Evolutionary conservation across 1,284 basidiomycete species (phyloP).

Genomic region (Phenoliferia sp.): DNA sequence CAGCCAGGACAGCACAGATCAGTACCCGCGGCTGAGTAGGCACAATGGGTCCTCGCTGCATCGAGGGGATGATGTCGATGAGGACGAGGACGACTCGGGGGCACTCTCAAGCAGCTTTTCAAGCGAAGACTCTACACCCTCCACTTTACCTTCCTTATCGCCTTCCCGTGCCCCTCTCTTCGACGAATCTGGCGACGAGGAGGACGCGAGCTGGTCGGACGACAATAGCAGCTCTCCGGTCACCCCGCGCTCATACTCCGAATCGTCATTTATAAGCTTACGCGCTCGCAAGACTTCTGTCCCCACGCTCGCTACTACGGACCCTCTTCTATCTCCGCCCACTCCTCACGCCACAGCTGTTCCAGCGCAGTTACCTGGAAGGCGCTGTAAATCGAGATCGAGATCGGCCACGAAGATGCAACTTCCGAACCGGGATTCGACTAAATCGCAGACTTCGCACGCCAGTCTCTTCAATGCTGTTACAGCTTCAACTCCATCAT

Average conservation of each 20-base stretch:
- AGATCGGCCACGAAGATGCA: not conserved
- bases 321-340: constrained; percentile 22
- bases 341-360: not conserved
- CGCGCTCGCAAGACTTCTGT: constrained; percentile 9
- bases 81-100: no score
- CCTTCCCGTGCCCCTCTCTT: constrained; percentile 13
- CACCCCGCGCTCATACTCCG: not conserved
- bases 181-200: constrained; percentile 19
- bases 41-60: no score
- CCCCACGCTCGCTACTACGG: constrained; percentile 11
- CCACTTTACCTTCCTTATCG: not conserved
- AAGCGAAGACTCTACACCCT: not conserved
- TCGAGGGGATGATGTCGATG: no score
- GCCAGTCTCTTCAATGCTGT: not conserved
- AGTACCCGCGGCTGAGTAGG: no score
- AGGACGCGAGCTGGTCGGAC: not conserved
- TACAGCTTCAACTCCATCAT: not conserved
- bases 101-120: no score
- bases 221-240: not conserved
- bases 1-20: no score
- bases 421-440: not conserved
- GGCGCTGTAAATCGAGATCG: not conserved
- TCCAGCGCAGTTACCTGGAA: not conserved
- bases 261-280: no score
- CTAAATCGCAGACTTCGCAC: not conserved